Evolutionary conservation across 2,329 filamentous ascomycete species (phyloP).

Genomic region (Xylariaceae sp.): DNA sequence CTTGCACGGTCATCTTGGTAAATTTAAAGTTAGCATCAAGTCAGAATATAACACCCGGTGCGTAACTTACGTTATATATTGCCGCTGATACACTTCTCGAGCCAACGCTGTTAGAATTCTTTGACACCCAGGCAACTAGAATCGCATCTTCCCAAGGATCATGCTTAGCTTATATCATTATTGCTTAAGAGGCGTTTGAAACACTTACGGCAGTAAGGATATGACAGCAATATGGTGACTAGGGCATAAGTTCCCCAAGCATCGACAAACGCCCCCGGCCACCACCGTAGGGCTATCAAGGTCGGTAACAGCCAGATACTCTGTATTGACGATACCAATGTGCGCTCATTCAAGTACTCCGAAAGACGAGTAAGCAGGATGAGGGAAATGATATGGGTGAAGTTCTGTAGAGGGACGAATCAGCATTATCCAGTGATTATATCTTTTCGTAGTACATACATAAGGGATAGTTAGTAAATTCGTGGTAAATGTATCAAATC

Average conservation of each 20-base stretch:
- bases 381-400: constrained; percentile 57
- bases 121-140: constrained; percentile 62
- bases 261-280: constrained; percentile 49
- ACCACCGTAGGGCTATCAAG: constrained; percentile 55
- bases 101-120: constrained; percentile 65
- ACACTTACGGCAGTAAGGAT: constrained; percentile 57
- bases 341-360: constrained; percentile 55
- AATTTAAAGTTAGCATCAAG: background rate
- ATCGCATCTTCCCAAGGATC: constrained; percentile 53
- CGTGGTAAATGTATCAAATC: constrained; percentile 59
- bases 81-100: constrained; percentile 64
- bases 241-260: constrained; percentile 59
- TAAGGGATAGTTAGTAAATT: constrained; percentile 63
- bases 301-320: constrained; percentile 62
- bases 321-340: constrained; percentile 52
- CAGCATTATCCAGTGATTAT: too few relatives aligned
- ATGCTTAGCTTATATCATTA: background rate
- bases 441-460: constrained; percentile 44
- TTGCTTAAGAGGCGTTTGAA: background rate
- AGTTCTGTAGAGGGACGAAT: too few relatives aligned
- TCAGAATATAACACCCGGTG: too few relatives aligned
- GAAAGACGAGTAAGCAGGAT: constrained; percentile 58
- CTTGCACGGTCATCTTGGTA: constrained; percentile 45
- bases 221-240: constrained; percentile 55
- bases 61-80: constrained; percentile 56